Conservation (phyloP, 2,329 filamentous ascomycete species). For the Acarospora socialis region DNA sequence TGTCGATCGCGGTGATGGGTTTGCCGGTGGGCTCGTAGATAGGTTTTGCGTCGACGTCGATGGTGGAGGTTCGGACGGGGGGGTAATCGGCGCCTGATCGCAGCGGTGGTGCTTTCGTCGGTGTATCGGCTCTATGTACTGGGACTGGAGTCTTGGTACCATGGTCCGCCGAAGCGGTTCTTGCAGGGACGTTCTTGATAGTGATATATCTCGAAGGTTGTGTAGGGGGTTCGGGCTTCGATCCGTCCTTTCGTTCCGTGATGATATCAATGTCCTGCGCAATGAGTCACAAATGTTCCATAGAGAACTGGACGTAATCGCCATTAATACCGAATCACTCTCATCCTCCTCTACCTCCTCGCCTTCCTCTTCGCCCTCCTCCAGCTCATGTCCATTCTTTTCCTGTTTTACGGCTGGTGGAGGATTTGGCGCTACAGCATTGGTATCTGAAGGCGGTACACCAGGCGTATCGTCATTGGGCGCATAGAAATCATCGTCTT, state of each 20-base stretch:
- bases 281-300: slow-evolving; percentile 2
- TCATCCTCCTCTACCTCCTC: slow-evolving; percentile 24
- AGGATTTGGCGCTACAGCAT: slow-evolving; percentile 17
- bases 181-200: slow-evolving; percentile 4
- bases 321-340: slow-evolving; percentile 23
- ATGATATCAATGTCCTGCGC: slow-evolving; percentile 39
- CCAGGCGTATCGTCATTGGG: slow-evolving; percentile 25
- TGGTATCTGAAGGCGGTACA: slow-evolving; percentile 13
- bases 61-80: slow-evolving; percentile 57
- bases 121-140: slow-evolving; percentile 16
- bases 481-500: slow-evolving; percentile 34
- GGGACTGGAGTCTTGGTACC: slow-evolving; percentile 11
- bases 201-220: slow-evolving; percentile 11
- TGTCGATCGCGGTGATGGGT: slow-evolving; percentile 47
- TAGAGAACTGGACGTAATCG: slow-evolving; percentile 15
- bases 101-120: slow-evolving; percentile 23
- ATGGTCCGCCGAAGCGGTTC: slow-evolving; percentile 2
- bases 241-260: slow-evolving; percentile 31
- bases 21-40: slow-evolving; percentile 60
- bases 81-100: slow-evolving; percentile 50
- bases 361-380: slow-evolving; percentile 24
- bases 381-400: slow-evolving; percentile 16
- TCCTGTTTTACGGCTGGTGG: slow-evolving; percentile 16
- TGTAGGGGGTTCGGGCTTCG: slow-evolving; percentile 23
- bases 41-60: slow-evolving; percentile 75